Evolutionary conservation across 192 early-diverging fungal species (phyloP).

Genomic region (Backusella psychrophila): DNA sequence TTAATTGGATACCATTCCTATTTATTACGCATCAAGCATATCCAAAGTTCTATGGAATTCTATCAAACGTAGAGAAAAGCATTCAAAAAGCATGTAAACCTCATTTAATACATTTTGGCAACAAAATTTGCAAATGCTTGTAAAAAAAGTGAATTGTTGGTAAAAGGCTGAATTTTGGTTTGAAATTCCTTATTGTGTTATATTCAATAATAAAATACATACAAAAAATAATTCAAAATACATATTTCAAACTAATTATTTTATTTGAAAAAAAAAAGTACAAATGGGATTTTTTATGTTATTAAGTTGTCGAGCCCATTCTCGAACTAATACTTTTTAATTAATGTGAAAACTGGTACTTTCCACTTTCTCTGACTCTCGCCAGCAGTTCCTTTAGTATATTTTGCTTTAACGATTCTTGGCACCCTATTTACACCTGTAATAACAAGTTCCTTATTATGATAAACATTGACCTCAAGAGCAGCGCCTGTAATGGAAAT

Average conservation of each 20-base stretch:
- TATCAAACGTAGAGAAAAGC: slow-evolving; percentile 54
- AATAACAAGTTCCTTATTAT: background rate
- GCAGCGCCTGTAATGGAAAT: background rate
- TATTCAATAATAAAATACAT: too few relatives aligned
- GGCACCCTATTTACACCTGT: background rate
- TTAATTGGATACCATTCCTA: slow-evolving; percentile 85
- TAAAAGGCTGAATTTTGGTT: too few relatives aligned
- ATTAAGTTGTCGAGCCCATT: background rate
- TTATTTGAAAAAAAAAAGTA: background rate
- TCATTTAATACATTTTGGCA: too few relatives aligned
- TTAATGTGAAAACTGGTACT: background rate
- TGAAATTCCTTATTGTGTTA: too few relatives aligned
- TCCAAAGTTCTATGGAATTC: slow-evolving; percentile 96
- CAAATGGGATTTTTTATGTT: background rate
- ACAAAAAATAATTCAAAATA: too few relatives aligned
- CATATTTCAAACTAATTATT: too few relatives aligned
- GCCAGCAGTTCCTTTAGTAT: background rate
- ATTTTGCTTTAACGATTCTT: background rate
- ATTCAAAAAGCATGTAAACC: too few relatives aligned
- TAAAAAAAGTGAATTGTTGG: too few relatives aligned
- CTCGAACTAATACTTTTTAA: background rate
- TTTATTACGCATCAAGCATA: slow-evolving; percentile 91
- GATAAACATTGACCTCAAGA: background rate
- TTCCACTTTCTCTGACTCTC: background rate
- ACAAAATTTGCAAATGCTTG: too few relatives aligned